Evolutionary conservation across 1,139 yeast genomes (phyloP).

Genomic region (Geotrichum restrictum): DNA sequence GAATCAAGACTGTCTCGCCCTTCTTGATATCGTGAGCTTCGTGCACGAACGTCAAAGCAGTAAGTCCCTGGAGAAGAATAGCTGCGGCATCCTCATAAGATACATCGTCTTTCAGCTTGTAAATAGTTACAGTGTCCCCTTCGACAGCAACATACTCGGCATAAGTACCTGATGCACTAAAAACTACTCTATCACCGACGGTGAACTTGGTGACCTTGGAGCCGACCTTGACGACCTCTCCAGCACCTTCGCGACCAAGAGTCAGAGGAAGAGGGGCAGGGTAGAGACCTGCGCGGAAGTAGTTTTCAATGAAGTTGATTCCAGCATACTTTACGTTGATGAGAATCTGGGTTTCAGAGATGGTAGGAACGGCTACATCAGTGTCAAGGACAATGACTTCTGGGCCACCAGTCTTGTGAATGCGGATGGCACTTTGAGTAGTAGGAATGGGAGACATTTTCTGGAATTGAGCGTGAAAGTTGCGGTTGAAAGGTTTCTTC

Average conservation of each 20-base stretch:
- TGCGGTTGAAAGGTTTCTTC: background rate
- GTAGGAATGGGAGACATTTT: constrained; percentile 43
- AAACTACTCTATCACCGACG: constrained; percentile 73
- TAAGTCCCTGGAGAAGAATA: constrained; percentile 64
- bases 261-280: constrained; percentile 56
- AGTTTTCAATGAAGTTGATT: constrained; percentile 75
- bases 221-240: constrained; percentile 68
- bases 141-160: constrained; percentile 63
- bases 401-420: constrained; percentile 55
- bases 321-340: constrained; percentile 74
- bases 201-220: constrained; percentile 50
- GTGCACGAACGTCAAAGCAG: constrained; percentile 65
- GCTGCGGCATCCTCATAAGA: constrained; percentile 58
- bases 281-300: constrained; percentile 75
- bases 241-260: constrained; percentile 84
- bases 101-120: constrained; percentile 49
- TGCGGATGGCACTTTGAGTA: constrained; percentile 55
- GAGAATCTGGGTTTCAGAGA: constrained; percentile 54
- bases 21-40: constrained; percentile 64
- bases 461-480: background rate
- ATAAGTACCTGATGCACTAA: constrained; percentile 50
- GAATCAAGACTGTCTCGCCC: constrained; percentile 68
- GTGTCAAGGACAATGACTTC: constrained; percentile 50
- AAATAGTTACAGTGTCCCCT: constrained; percentile 31
- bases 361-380: constrained; percentile 55